These are phyloP conservation scores for Firmiana major DNA, from an alignment of 345 rosid species.

Conservation along the genomic window DNA sequence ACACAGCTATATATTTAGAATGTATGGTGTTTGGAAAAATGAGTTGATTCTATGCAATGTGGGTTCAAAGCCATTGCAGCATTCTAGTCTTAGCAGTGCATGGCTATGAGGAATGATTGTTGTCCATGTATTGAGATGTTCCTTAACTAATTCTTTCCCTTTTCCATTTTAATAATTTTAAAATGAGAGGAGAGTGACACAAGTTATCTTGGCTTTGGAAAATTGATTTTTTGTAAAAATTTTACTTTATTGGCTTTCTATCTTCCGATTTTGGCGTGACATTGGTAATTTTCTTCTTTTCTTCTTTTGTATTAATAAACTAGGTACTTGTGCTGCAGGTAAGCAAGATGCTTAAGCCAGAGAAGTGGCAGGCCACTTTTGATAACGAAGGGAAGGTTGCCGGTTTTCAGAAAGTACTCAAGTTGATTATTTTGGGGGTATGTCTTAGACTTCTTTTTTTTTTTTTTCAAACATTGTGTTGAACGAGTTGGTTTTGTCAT, in stretches of 20 bases:
- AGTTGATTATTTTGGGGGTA: slow-evolving; percentile 76
- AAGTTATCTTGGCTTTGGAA: background rate
- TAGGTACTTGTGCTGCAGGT: slow-evolving; percentile 34
- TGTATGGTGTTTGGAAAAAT: background rate
- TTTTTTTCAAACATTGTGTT: background rate
- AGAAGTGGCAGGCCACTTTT: slow-evolving; percentile 79
- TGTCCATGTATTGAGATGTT: background rate
- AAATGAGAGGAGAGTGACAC: background rate
- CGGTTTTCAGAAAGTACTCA: slow-evolving; percentile 75
- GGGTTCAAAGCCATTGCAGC: background rate
- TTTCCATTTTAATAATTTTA: background rate
- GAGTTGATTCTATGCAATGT: background rate
- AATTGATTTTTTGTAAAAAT: background rate
- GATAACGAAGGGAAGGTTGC: slow-evolving; percentile 75
- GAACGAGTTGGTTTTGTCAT: background rate
- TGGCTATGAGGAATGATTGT: background rate
- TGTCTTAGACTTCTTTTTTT: slow-evolving; percentile 22
- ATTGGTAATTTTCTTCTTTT: background rate
- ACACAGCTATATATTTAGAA: background rate
- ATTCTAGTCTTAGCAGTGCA: background rate
- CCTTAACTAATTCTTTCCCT: background rate
- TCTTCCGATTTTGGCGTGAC: background rate
- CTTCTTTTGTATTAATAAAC: background rate
- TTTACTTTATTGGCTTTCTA: background rate
- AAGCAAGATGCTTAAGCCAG: slow-evolving; percentile 81